Base-by-base conservation (phyloP, 495 filamentous ascomycete species). In the Hypomontagnella monticulosa region DNA sequence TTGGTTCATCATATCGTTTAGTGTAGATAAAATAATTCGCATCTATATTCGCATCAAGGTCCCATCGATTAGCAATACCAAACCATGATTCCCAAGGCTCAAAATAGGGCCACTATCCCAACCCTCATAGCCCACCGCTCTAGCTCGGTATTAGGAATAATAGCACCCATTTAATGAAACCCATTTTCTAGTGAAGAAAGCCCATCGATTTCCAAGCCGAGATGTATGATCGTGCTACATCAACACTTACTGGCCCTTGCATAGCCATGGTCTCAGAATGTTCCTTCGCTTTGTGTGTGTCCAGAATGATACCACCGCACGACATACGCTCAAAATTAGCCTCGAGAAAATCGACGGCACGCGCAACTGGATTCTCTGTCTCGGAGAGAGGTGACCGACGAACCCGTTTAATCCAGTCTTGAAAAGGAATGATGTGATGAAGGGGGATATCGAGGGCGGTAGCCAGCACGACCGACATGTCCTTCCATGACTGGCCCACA, bases 271-370 rank as follows among this genome's bases (percentile, higher is more conserved):
- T 80, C 20, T 63, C 15, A 2, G 82, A 85, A 68, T 84, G 82
- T 60, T 83, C 78, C 0, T 57, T 32, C 10, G 70, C 66, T 42
- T 76, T 76, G 12, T 52, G 61, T 0, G 77, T 77, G 30, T 80
- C 80, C 47, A 87, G 58, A 0, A 85, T 15, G 0, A 87, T 63
- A 0, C 81, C 83, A 12, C 81, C 81, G 49, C 85, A 86, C 0
- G 80, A 80, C 84, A 87, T 85, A 2, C 80, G 71, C 1, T 77
- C 14, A 49, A 80, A 88, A 34, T 86, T 75, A 10, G 65, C 60
- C 14, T 84, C 83, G 11, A 87, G 52, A 62, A 86, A 87, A 6
- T 84, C 83, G 0, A 79, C 19, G 43, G 85, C 69, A 10, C 49
- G 53, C 0, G 60, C 57, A 0, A 84, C 84, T 0, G 85, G 85